Percentiles rank a stretch among this genome's conserved stretches.
These are phyloP conservation scores for Punctularia strigosozonata DNA, from an alignment of 768 basidiomycete species.

Conservation along the genomic window DNA sequence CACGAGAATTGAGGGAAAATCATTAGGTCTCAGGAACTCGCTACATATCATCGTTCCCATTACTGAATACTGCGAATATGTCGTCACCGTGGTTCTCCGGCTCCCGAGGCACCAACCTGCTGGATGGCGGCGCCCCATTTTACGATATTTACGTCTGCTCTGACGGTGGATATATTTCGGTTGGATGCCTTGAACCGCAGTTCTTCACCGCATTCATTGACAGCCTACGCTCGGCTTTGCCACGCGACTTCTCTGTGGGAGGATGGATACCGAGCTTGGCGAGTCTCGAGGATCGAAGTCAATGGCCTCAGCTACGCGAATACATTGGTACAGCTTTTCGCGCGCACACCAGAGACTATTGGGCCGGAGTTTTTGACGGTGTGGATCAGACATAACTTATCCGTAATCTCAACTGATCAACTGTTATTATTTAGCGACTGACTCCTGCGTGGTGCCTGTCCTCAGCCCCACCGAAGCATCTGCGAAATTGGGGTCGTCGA, in stretches of 20 bases:
- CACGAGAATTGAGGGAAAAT: too few species aligned
- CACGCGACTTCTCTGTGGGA: constrained; percentile 29
- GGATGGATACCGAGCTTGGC: constrained; percentile 42
- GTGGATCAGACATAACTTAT: constrained; percentile 11
- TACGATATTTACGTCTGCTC: constrained; percentile 65
- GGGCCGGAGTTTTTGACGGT: constrained; percentile 61
- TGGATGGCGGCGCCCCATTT: constrained; percentile 74
- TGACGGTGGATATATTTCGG: constrained; percentile 64
- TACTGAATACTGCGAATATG: constrained; percentile 31
- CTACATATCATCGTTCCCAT: constrained; percentile 64
- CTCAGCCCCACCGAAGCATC: constrained; percentile 53
- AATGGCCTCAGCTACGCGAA: constrained; percentile 45
- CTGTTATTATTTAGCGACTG: constrained; percentile 34
- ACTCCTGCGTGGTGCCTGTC: constrained; percentile 64
- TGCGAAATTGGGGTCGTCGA: constrained; percentile 20
- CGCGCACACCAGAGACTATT: constrained; percentile 49
- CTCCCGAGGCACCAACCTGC: constrained; percentile 41
- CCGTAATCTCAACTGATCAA: not conserved
- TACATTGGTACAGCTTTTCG: constrained; percentile 60
- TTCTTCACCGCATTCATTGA: constrained; percentile 57
- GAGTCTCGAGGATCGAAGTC: constrained; percentile 30
- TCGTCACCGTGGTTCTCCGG: constrained; percentile 25
- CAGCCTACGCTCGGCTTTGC: constrained; percentile 38
- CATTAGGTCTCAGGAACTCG: constrained; percentile 69
- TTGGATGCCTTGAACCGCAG: constrained; percentile 64